These are phyloP conservation scores for Aplosporella prunicola DNA, from an alignment of 2,329 filamentous ascomycete species.

Conservation along the genomic window DNA sequence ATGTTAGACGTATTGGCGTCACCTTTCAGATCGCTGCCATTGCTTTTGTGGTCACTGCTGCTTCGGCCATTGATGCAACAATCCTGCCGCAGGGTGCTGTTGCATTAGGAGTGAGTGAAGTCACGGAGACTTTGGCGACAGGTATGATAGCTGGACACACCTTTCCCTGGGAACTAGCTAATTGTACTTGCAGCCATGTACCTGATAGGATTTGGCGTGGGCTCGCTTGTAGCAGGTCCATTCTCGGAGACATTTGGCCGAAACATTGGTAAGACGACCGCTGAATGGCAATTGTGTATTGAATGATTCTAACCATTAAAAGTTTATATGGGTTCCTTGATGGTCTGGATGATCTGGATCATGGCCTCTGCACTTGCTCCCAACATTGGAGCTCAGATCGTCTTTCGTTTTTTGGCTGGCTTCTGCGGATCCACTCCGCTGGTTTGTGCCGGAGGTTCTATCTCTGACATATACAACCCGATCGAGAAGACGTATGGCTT, in stretches of 20 bases:
- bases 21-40: slow-evolving; percentile 32
- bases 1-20: slow-evolving; percentile 20
- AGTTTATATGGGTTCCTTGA: slow-evolving; percentile 40
- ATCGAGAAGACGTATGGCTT: slow-evolving; percentile 42
- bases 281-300: too few relatives aligned
- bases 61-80: slow-evolving; percentile 43
- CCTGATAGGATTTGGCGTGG: slow-evolving; percentile 35
- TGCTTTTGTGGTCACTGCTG: slow-evolving; percentile 40
- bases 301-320: too few relatives aligned
- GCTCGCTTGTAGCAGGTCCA: slow-evolving; percentile 41
- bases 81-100: slow-evolving; percentile 37
- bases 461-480: slow-evolving; percentile 39
- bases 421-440: slow-evolving; percentile 38
- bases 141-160: slow-evolving; percentile 16
- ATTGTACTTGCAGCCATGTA: slow-evolving; percentile 16
- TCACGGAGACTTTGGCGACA: slow-evolving; percentile 43
- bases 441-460: slow-evolving; percentile 38
- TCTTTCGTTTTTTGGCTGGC: slow-evolving; percentile 42
- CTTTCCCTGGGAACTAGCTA: slow-evolving; percentile 10
- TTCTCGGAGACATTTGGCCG: slow-evolving; percentile 12
- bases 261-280: too few relatives aligned
- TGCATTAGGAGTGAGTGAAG: slow-evolving; percentile 42
- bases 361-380: slow-evolving; percentile 39
- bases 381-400: slow-evolving; percentile 38
- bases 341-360: slow-evolving; percentile 41